phyloP scores from a whole-genome alignment of 2,329 filamentous ascomycete species.

The Aspergillus sp. region DNA sequence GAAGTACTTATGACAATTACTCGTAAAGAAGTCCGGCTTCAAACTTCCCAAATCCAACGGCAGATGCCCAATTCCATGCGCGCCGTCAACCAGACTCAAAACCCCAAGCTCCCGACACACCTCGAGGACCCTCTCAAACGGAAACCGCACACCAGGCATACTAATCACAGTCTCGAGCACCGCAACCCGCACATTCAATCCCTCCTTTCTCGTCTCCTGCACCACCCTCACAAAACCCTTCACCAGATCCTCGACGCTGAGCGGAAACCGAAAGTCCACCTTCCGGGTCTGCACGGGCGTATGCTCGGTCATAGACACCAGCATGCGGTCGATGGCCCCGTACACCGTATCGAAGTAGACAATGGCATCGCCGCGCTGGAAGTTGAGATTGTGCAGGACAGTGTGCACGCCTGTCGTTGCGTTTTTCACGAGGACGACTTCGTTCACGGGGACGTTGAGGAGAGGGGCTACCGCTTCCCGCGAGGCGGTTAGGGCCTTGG shows the following conservation, averaged over 20 bases:
- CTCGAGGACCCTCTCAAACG: constrained; percentile 60
- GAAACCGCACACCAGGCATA: constrained; percentile 68
- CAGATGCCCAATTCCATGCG: constrained; percentile 76
- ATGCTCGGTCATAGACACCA: constrained; percentile 65
- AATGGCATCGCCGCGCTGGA: constrained; percentile 61
- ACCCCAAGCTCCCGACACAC: constrained; percentile 61
- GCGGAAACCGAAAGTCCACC: constrained; percentile 60
- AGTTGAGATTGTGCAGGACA: constrained; percentile 66
- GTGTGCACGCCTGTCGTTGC: constrained; percentile 65
- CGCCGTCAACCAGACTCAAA: constrained; percentile 70
- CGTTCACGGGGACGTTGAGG: constrained; percentile 57
- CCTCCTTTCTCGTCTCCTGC: constrained; percentile 43
- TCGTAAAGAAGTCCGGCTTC: constrained; percentile 78
- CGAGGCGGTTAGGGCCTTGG: constrained; percentile 54
- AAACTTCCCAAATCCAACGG: constrained; percentile 57
- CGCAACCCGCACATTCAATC: constrained; percentile 58
- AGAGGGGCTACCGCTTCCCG: constrained; percentile 57
- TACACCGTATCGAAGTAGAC: constrained; percentile 74
- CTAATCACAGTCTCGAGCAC: constrained; percentile 76
- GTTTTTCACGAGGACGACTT: constrained; percentile 71
- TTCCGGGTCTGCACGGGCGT: constrained; percentile 43
- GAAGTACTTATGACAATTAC: constrained; percentile 66
- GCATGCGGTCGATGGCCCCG: constrained; percentile 64
- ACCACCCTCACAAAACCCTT: constrained; percentile 54
- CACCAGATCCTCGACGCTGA: constrained; percentile 60